Percentiles rank a stretch among this genome's conserved stretches.
Conservation (phyloP, 495 filamentous ascomycete species). For the Neurospora hispaniola region DNA sequence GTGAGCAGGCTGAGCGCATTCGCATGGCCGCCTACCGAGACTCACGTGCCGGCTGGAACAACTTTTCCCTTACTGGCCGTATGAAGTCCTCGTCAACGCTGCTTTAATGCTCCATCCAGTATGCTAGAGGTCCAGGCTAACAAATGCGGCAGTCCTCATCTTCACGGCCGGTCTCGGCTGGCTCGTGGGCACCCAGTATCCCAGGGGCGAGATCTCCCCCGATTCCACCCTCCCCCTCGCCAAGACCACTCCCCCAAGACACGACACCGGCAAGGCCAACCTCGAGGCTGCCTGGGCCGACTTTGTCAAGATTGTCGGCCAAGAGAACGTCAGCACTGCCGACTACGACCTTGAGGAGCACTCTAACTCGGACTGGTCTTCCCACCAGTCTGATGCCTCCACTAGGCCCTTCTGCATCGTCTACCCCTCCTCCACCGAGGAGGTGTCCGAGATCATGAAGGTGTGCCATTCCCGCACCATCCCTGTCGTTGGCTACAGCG, state of each 20-base stretch:
- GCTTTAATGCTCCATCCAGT: not conserved
- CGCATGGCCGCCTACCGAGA: constrained; percentile 49
- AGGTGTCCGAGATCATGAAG: constrained; percentile 64
- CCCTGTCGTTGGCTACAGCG: constrained; percentile 65
- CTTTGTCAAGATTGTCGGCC: constrained; percentile 73
- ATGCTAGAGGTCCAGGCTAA: not conserved
- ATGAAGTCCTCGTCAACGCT: constrained; percentile 9
- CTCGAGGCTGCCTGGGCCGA: constrained; percentile 92
- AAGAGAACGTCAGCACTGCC: constrained; percentile 72
- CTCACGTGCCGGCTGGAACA: constrained; percentile 42
- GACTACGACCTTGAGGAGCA: constrained; percentile 57
- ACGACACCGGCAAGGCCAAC: constrained; percentile 62
- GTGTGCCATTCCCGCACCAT: constrained; percentile 59
- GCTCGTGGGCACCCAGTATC: constrained; percentile 55
- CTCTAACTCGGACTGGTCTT: constrained; percentile 81
- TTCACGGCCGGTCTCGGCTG: constrained; percentile 56
- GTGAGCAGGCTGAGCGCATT: constrained; percentile 61
- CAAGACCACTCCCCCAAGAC: constrained; percentile 47
- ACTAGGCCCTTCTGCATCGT: constrained; percentile 50
- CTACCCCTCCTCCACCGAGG: constrained; percentile 54
- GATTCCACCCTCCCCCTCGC: constrained; percentile 65
- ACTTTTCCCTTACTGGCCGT: constrained; percentile 56
- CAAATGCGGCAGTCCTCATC: constrained; percentile 35
- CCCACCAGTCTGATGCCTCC: constrained; percentile 45
- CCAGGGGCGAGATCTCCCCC: constrained; percentile 42